A percentile compares a stretch with the other conserved stretches of the same genome.
Conservation (phyloP, 2,329 filamentous ascomycete genomes). For the Hymenoscyphus infarciens region DNA sequence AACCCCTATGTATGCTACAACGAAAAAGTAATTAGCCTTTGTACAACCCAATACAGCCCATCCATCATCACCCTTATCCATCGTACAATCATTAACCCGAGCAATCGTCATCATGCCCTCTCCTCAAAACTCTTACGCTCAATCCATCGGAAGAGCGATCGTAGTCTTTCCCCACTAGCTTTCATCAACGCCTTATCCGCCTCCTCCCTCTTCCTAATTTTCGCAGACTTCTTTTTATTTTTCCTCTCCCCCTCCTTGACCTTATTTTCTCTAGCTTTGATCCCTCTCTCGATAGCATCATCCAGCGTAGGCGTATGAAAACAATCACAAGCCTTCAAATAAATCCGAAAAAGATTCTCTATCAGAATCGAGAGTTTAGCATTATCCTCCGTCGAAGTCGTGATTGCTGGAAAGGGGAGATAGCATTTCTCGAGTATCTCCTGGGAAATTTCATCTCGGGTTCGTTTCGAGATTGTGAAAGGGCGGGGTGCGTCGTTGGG, state of each 20-base stretch:
- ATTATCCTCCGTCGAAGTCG: conserved; percentile 48
- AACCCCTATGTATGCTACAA: too few species aligned
- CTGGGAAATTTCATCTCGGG: conserved; percentile 45
- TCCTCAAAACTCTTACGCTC: not conserved
- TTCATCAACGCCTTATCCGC: conserved; percentile 26
- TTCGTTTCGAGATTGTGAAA: conserved; percentile 27
- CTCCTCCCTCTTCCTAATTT: conserved; percentile 34
- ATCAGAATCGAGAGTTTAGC: conserved; percentile 54
- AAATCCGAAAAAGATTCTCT: conserved; percentile 48
- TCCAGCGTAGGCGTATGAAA: conserved; percentile 36
- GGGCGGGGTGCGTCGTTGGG: conserved; percentile 38
- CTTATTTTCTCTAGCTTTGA: conserved; percentile 46
- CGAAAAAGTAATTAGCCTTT: too few species aligned
- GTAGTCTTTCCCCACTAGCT: conserved; percentile 36
- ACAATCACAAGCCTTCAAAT: conserved; percentile 37
- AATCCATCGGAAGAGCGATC: conserved; percentile 15
- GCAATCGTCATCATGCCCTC: not conserved
- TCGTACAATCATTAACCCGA: not conserved
- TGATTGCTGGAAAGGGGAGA: conserved; percentile 51
- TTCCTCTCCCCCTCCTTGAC: conserved; percentile 41
- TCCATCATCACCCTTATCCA: not conserved
- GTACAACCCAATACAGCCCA: not conserved
- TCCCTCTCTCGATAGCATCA: conserved; percentile 48
- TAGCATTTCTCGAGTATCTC: conserved; percentile 49
- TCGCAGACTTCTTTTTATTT: conserved; percentile 34